Evolutionary conservation across 306 rosid species (phyloP), one percentile per base, ranked within the genome.

Genomic region (Chamaecrista fasciculata): DNA sequence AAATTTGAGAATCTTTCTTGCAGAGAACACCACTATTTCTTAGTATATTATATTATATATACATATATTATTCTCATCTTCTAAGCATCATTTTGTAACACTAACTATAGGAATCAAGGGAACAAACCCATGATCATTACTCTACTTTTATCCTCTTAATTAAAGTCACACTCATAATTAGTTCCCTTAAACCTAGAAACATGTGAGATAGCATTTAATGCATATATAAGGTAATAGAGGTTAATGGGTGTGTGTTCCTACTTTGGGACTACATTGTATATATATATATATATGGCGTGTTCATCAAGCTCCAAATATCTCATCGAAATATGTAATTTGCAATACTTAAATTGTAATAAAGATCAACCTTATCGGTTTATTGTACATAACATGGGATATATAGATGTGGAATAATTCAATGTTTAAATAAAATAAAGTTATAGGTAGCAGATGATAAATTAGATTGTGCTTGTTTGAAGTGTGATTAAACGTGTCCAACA

Each of bases 91-190:
- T 36, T 20, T 36, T n/a, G 29, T 24, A 36, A 10, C 43, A 34
- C 29, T 34, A 11, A 44, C 76, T 71, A 78, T 62, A 69, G 89
- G 89, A 76, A 84, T 89, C 84, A 86, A 78, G 85, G 88, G 82
- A 84, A 82, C 91, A 84, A 70, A 76, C 57, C 73, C n/a, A n/a
- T n/a, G n/a, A 62, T 67, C 67, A 46, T 36, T 60, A 2, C 29
- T 36, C 69, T 28, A 55, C 80, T 49, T 76, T 53, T 28, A 15
- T 42, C 31, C 37, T 51, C 70, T 55, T 37, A 31, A 52, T 55
- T 37, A 31, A 52, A 66, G 75, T 78, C 76, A 59, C 66, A 40
- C 2, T 7, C 18, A 10, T 31, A 33, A 10, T 11, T 16, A 31
- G 71, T 50, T 43, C 51, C 82, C 48, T 10, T 31, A 10, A 3